Percentiles rank a stretch among this genome's conserved stretches.
Evolutionary conservation across 2,329 filamentous ascomycete genomes (phyloP).

Genomic region (Emydomyces testavorans): DNA sequence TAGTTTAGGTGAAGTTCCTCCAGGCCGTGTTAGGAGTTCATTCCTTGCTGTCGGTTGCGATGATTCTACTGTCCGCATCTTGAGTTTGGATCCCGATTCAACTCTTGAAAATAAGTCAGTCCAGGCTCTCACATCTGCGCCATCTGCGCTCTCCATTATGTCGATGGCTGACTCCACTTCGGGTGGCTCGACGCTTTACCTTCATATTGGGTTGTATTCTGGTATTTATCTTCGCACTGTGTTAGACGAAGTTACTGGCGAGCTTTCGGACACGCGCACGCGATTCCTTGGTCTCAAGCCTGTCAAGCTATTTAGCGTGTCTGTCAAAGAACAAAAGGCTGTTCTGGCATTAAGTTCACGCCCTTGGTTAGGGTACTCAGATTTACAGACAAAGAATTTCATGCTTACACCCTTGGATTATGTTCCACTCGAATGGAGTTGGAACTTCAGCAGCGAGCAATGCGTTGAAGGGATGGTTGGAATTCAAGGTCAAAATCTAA

Average conservation of each 20-base stretch:
- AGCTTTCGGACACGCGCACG: conserved; percentile 85
- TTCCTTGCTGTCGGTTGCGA: conserved; percentile 95
- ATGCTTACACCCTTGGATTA: conserved; percentile 89
- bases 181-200: conserved; percentile 75
- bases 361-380: conserved; percentile 92
- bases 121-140: conserved; percentile 81
- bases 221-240: conserved; percentile 94
- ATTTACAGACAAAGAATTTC: conserved; percentile 74
- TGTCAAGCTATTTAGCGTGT: conserved; percentile 83
- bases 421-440: conserved; percentile 77
- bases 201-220: conserved; percentile 91
- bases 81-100: conserved; percentile 79
- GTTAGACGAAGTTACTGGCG: conserved; percentile 87
- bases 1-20: conserved; percentile 85
- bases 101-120: conserved; percentile 90
- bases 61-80: conserved; percentile 86
- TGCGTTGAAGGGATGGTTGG: conserved; percentile 90
- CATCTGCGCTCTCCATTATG: conserved; percentile 81
- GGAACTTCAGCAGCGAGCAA: conserved; percentile 93
- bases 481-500: conserved; percentile 75
- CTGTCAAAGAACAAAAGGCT: conserved; percentile 69
- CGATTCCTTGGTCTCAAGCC: conserved; percentile 87
- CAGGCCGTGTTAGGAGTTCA: conserved; percentile 76
- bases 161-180: conserved; percentile 89
- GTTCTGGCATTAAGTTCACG: conserved; percentile 83